These are phyloP conservation scores for Podospora tetraspora DNA, from an alignment of 495 filamentous ascomycete genomes.

Conservation along the genomic window DNA sequence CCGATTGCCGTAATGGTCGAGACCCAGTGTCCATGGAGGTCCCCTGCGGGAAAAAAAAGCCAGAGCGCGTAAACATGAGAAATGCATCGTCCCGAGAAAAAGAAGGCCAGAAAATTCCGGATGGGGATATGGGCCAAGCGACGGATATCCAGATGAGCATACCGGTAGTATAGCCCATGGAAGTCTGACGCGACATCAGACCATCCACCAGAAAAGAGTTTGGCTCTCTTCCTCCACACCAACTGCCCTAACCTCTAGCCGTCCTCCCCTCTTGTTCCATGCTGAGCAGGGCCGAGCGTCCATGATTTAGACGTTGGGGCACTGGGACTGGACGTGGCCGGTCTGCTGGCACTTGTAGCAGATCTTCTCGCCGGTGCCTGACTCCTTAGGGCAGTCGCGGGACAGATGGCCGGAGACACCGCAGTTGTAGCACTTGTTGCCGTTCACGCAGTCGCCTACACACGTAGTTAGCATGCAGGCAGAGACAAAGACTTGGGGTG, in stretches of 20 bases:
- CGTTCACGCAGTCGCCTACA: slow-evolving; percentile 84
- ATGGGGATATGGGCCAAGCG: slow-evolving; percentile 23
- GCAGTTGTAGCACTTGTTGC: slow-evolving; percentile 99
- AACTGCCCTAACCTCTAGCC: slow-evolving; percentile 14
- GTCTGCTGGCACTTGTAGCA: slow-evolving; percentile 99
- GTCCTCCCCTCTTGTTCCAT: slow-evolving; percentile 21
- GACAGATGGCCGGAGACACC: slow-evolving; percentile 91
- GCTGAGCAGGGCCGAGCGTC: neutral
- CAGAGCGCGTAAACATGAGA: slow-evolving; percentile 10
- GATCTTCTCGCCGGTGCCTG: slow-evolving; percentile 74
- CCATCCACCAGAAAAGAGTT: slow-evolving; percentile 30
- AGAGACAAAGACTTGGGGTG: neutral
- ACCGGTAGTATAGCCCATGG: slow-evolving; percentile 29
- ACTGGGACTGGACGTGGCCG: slow-evolving; percentile 90
- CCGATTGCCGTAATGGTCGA: slow-evolving; percentile 23
- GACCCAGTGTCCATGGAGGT: slow-evolving; percentile 12
- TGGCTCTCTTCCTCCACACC: slow-evolving; percentile 26
- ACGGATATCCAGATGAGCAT: slow-evolving; percentile 34
- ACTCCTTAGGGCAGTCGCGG: slow-evolving; percentile 90
- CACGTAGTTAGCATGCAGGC: slow-evolving; percentile 1
- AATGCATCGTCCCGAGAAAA: slow-evolving; percentile 6
- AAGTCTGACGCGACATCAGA: slow-evolving; percentile 23
- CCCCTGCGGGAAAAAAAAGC: slow-evolving; percentile 8
- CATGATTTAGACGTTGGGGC: slow-evolving; percentile 56
- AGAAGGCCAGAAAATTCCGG: slow-evolving; percentile 16